Percentiles rank a stretch among this genome's conserved stretches.
These are phyloP conservation scores for Coelastrella sp. DNA, from an alignment of 139 green algal genomes.

Conservation along the genomic window DNA sequence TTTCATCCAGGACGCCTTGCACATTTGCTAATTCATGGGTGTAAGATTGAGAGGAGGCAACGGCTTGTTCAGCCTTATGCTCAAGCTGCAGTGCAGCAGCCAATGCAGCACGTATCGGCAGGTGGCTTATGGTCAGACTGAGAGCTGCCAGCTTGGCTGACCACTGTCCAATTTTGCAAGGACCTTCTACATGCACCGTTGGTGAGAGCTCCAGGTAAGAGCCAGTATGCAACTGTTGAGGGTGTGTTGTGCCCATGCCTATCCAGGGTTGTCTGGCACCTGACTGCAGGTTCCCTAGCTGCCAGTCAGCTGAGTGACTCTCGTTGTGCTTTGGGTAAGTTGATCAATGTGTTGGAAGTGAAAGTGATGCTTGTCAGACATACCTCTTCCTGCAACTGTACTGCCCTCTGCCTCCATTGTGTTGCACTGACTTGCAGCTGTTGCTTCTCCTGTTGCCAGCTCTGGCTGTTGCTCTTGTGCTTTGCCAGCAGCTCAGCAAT, in stretches of 20 bases:
- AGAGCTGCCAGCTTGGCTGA: background rate
- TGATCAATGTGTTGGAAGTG: no score
- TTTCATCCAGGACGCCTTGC: conserved; percentile 13
- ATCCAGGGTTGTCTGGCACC: no score
- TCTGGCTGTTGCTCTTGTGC: background rate
- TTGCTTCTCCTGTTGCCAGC: background rate
- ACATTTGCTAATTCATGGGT: background rate
- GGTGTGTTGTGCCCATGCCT: no score
- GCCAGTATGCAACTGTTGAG: no score
- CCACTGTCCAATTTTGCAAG: no score
- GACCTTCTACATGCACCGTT: no score
- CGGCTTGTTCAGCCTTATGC: background rate
- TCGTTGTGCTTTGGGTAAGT: no score
- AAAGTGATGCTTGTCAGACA: no score
- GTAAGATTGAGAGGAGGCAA: conserved; percentile 6
- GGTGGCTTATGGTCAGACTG: background rate
- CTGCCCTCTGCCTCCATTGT: conserved; percentile 18
- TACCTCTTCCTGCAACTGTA: conserved; percentile 37
- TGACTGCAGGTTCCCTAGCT: no score
- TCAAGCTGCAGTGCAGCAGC: conserved; percentile 13
- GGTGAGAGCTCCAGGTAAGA: no score
- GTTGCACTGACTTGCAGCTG: conserved; percentile 3
- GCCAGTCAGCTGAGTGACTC: no score
- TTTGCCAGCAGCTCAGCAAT: background rate
- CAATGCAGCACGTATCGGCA: background rate